Evolutionary conservation across 129 eudicot genomes (phyloP).

Genomic region (Arctium minus): DNA sequence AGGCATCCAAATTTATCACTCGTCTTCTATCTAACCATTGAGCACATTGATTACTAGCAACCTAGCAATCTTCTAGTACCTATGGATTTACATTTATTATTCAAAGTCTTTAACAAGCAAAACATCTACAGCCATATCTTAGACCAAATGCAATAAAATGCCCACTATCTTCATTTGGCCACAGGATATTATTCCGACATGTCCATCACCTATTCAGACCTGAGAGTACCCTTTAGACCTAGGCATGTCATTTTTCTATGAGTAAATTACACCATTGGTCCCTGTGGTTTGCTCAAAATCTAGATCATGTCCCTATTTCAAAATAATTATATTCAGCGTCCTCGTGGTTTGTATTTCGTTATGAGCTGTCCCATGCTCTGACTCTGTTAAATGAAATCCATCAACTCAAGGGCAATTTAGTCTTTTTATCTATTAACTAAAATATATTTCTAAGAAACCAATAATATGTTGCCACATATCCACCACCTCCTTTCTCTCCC

Average conservation of each 20-base stretch:
- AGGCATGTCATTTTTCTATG: neutral
- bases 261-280: neutral
- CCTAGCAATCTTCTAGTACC: neutral
- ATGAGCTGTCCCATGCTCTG: no score
- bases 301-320: no score
- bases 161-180: neutral
- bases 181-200: neutral
- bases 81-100: neutral
- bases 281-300: no score
- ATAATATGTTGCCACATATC: no score
- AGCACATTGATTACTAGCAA: neutral
- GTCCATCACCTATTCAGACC: neutral
- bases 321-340: no score
- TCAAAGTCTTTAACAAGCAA: neutral
- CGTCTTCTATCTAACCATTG: neutral
- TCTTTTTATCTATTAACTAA: no score
- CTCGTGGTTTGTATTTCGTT: no score
- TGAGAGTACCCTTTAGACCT: neutral
- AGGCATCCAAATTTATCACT: neutral
- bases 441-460: no score
- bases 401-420: no score
- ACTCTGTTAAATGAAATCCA: no score
- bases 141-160: neutral
- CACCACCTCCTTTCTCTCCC: no score
- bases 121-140: neutral